Percentiles rank a stretch among this genome's conserved stretches.
phyloP scores from a whole-genome alignment of 345 rosid species.

The rapeseed (Brassica napus) region DNA sequence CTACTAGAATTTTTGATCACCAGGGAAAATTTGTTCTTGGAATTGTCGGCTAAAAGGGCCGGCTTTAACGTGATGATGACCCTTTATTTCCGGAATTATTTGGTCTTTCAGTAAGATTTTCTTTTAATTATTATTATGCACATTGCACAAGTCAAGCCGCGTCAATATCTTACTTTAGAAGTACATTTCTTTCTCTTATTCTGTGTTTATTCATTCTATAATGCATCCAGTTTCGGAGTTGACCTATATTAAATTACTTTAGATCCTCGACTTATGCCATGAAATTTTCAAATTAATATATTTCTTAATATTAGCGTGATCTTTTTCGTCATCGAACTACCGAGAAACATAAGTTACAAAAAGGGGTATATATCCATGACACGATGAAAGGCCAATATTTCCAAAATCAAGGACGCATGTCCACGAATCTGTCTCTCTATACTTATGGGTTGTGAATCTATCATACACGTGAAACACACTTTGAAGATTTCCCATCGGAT shows the following conservation, averaged over 20 bases:
- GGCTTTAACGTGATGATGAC: slow-evolving; percentile 15
- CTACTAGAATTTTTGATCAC: not conserved
- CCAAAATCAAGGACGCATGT: slow-evolving; percentile 3
- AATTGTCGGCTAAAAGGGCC: not conserved
- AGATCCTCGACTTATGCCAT: slow-evolving; percentile 13
- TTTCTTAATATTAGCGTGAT: not conserved
- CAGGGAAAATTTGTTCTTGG: not conserved
- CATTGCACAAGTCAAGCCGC: slow-evolving; percentile 24
- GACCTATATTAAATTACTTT: slow-evolving; percentile 18
- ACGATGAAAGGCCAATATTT: not conserved
- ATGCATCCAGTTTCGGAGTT: slow-evolving; percentile 13
- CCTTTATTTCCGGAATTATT: slow-evolving; percentile 5
- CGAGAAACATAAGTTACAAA: not conserved
- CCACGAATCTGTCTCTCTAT: not conserved
- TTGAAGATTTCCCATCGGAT: slow-evolving; percentile 17
- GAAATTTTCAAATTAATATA: not conserved
- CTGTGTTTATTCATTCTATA: not conserved
- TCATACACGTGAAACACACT: slow-evolving; percentile 40
- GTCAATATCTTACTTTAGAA: slow-evolving; percentile 28
- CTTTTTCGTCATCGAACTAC: not conserved
- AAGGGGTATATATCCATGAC: not conserved
- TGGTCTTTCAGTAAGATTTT: not conserved
- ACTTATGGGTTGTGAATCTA: slow-evolving; percentile 2
- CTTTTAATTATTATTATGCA: not conserved
- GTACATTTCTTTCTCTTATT: not conserved